Percentiles rank a stretch among this genome's conserved stretches.
Evolutionary conservation across 139 green algal genomes (phyloP).

Genomic region (Tetradesmus lagerheimii): DNA sequence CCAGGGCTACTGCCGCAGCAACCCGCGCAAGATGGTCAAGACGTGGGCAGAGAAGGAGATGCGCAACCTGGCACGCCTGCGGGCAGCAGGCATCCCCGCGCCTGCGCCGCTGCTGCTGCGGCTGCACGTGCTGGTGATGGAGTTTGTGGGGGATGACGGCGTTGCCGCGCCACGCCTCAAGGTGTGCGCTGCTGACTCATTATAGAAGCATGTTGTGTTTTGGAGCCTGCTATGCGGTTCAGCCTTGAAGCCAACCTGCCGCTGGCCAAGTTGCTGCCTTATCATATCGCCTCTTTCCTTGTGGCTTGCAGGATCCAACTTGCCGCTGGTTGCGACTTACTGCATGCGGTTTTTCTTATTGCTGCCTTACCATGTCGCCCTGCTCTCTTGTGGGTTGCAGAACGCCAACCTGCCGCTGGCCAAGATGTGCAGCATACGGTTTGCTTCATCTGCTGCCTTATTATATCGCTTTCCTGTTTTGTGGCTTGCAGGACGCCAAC

Average conservation of each 20-base stretch:
- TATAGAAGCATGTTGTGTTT: neutral
- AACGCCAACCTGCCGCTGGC: slow-evolving; percentile 83
- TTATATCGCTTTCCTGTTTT: neutral
- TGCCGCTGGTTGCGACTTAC: too few species aligned
- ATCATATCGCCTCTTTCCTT: too few species aligned
- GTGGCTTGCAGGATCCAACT: too few species aligned
- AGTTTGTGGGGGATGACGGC: slow-evolving; percentile 87
- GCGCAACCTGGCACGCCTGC: slow-evolving; percentile 87
- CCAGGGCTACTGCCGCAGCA: slow-evolving; percentile 93
- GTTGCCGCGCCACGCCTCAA: slow-evolving; percentile 92
- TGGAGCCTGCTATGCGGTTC: neutral
- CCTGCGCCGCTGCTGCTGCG: slow-evolving; percentile 90
- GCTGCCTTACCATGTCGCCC: too few species aligned
- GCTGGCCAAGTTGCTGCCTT: too few species aligned
- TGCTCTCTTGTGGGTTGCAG: slow-evolving; percentile 31
- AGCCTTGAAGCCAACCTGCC: too few species aligned
- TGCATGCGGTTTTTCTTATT: too few species aligned
- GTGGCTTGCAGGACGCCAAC: slow-evolving; percentile 76
- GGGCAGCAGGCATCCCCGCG: slow-evolving; percentile 81
- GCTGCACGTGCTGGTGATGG: slow-evolving; percentile 96
- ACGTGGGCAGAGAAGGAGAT: slow-evolving; percentile 99
- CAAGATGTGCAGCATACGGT: too few species aligned
- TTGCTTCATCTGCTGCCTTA: too few species aligned
- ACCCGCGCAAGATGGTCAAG: slow-evolving; percentile 99
- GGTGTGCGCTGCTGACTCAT: slow-evolving; percentile 11